phyloP scores from a whole-genome alignment of 2,329 filamentous ascomycete genomes.

The Claviceps maximensis region DNA sequence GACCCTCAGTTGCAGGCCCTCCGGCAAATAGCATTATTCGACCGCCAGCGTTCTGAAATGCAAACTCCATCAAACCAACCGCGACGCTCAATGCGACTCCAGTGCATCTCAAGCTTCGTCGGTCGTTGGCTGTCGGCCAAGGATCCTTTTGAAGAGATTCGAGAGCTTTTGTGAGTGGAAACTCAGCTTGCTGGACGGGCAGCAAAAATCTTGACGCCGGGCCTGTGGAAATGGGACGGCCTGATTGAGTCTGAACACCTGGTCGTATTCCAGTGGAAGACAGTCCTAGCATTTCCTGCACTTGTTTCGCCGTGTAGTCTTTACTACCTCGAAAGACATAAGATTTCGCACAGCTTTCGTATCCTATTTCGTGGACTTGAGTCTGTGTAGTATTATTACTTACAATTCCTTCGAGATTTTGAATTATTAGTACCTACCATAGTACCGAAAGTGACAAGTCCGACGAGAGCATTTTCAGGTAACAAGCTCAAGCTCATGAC shows the following conservation, averaged over 20 bases:
- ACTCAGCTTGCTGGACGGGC: slow-evolving; percentile 90
- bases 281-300: slow-evolving; percentile 97
- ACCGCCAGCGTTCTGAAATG: slow-evolving; percentile 88
- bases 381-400: slow-evolving; percentile 24
- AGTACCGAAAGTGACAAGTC: slow-evolving; percentile 78
- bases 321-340: slow-evolving; percentile 98
- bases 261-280: slow-evolving; percentile 61
- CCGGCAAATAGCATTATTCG: slow-evolving; percentile 97
- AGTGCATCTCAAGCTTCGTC: slow-evolving; percentile 79
- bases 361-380: slow-evolving; percentile 95
- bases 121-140: slow-evolving; percentile 92
- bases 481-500: slow-evolving; percentile 76
- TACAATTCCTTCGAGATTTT: background rate
- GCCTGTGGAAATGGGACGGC: slow-evolving; percentile 62
- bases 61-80: slow-evolving; percentile 80
- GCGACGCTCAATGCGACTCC: slow-evolving; percentile 95
- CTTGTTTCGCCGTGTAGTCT: slow-evolving; percentile 94
- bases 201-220: slow-evolving; percentile 83
- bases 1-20: slow-evolving; percentile 87
- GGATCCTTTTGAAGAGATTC: slow-evolving; percentile 94
- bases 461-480: slow-evolving; percentile 69
- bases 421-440: slow-evolving; percentile 47
- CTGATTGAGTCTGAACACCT: slow-evolving; percentile 59
- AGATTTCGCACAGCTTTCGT: slow-evolving; percentile 94
- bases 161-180: slow-evolving; percentile 89